Evolutionary conservation across 805 yeast genomes (phyloP).

Genomic region (Tetrapisispora iriomotensis): DNA sequence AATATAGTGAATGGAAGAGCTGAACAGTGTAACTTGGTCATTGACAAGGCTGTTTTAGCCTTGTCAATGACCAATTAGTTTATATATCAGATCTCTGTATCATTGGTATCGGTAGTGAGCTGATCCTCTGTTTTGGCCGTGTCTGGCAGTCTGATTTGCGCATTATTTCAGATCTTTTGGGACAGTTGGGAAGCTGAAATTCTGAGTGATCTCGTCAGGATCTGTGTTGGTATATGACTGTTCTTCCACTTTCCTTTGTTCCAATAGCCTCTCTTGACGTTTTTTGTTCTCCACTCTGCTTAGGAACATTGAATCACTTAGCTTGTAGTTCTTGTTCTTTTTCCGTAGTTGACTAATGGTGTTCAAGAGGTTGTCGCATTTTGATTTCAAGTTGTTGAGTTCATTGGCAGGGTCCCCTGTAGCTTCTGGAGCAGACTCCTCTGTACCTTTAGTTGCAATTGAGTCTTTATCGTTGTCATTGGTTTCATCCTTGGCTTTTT

Average conservation of each 20-base stretch:
- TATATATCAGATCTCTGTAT: too few relatives aligned
- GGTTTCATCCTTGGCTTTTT: constrained; percentile 5
- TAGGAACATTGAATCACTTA: constrained; percentile 18
- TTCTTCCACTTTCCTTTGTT: constrained; percentile 13
- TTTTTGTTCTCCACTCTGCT: constrained; percentile 14
- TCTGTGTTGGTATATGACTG: constrained; percentile 24
- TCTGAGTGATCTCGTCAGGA: constrained; percentile 17
- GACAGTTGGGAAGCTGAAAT: constrained; percentile 20
- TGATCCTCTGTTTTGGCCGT: too few relatives aligned
- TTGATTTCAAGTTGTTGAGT: constrained; percentile 5
- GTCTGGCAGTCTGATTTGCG: too few relatives aligned
- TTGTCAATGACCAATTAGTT: too few relatives aligned
- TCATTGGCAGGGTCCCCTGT: constrained; percentile 1
- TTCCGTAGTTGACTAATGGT: constrained; percentile 12
- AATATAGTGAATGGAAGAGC: too few relatives aligned
- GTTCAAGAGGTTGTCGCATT: constrained; percentile 16
- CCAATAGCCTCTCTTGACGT: constrained; percentile 5
- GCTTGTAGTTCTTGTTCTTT: constrained; percentile 12
- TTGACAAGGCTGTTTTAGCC: too few relatives aligned
- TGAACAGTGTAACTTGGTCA: too few relatives aligned
- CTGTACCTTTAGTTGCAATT: neutral
- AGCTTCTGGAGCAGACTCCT: constrained; percentile 1
- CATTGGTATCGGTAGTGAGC: too few relatives aligned
- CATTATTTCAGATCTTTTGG: constrained; percentile 10
- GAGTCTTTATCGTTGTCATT: neutral